These are phyloP conservation scores for Stereum hirsutum DNA, from an alignment of 1,284 basidiomycete genomes.

Conservation along the genomic window DNA sequence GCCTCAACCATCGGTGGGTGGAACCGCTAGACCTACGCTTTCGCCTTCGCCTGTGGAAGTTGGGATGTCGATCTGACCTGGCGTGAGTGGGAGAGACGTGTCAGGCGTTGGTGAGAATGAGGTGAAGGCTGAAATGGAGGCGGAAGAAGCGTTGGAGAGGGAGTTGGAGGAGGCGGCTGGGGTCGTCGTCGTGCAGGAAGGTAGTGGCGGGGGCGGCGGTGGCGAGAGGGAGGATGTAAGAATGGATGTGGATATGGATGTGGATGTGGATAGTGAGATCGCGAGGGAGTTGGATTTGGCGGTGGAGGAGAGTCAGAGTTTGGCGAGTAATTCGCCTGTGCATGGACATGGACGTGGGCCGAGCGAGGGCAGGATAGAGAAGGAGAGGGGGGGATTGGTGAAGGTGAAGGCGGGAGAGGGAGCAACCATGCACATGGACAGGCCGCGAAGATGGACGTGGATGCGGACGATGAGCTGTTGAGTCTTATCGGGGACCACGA, in stretches of 20 bases:
- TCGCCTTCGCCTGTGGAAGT: neutral
- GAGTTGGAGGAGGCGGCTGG: conserved; percentile 27
- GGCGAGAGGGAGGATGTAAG: conserved; percentile 8
- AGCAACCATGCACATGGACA: no score
- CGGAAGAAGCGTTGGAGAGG: conserved; percentile 27
- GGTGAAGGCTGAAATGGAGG: neutral
- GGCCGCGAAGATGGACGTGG: conserved; percentile 32
- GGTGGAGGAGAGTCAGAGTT: neutral
- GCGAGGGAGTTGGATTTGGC: conserved; percentile 4
- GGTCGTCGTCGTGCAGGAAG: neutral
- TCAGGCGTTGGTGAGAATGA: no score
- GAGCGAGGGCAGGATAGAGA: neutral
- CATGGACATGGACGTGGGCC: no score
- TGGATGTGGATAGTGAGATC: conserved; percentile 19
- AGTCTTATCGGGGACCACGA: conserved; percentile 14
- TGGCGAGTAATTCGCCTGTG: no score
- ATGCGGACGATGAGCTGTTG: conserved; percentile 65
- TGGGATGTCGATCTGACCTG: neutral
- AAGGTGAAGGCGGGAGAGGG: neutral
- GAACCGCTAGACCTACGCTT: neutral
- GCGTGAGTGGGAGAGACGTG: no score
- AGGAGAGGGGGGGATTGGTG: neutral
- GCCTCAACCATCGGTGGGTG: no score
- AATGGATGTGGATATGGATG: conserved; percentile 13
- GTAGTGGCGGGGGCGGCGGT: neutral